Evolutionary conservation across 257 asterid species (phyloP).

Genomic region (Solanum infundibuliforme): DNA sequence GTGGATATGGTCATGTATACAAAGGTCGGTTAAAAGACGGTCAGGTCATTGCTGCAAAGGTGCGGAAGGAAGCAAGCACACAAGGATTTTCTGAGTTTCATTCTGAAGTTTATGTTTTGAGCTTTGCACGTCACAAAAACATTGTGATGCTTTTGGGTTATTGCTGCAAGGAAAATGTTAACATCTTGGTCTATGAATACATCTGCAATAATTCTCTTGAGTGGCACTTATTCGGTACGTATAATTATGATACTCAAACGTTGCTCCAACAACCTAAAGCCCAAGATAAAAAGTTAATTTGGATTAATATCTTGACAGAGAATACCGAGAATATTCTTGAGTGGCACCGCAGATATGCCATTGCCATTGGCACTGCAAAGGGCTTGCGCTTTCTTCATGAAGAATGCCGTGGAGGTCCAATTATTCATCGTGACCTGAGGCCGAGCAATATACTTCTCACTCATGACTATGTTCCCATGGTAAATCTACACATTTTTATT

Average conservation of each 20-base stretch:
- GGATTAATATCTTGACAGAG: constrained; percentile 25
- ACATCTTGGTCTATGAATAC: constrained; percentile 68
- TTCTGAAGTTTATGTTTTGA: constrained; percentile 57
- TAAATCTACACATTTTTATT: constrained; percentile 9
- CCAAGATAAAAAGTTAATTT: background rate
- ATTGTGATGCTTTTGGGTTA: constrained; percentile 82
- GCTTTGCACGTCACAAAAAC: constrained; percentile 72
- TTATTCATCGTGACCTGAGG: constrained; percentile 66
- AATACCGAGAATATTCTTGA: constrained; percentile 34
- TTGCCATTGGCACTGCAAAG: constrained; percentile 73
- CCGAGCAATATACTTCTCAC: constrained; percentile 74
- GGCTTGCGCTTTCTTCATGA: constrained; percentile 75
- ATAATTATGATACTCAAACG: background rate
- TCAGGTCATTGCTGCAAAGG: constrained; percentile 73
- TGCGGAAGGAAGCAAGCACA: constrained; percentile 63
- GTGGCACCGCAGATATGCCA: constrained; percentile 64
- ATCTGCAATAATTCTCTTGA: constrained; percentile 72
- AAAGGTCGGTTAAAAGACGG: constrained; percentile 65
- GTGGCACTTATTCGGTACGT: constrained; percentile 73
- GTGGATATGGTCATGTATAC: constrained; percentile 73
- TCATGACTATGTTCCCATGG: constrained; percentile 77
- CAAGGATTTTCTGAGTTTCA: constrained; percentile 66
- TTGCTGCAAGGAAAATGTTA: constrained; percentile 70
- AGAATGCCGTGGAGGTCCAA: constrained; percentile 87
- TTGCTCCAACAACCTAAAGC: background rate